Conservation (phyloP, 1,139 yeast genomes). For the Saccharomycopsis phalli region DNA sequence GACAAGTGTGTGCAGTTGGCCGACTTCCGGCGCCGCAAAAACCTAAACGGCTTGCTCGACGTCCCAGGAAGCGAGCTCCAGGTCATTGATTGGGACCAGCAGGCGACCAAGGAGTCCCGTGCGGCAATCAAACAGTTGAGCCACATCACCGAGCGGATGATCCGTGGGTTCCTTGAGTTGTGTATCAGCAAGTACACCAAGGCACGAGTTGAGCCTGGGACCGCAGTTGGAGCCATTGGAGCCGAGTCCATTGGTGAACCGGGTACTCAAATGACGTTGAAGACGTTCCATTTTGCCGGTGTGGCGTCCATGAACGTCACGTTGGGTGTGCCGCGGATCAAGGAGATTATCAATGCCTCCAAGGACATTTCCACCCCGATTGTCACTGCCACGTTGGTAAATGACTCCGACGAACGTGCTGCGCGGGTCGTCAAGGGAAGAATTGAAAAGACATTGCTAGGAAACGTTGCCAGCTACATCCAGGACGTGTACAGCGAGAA, state of each 20-base stretch:
- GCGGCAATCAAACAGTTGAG: slow-evolving; percentile 63
- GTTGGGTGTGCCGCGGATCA: slow-evolving; percentile 97
- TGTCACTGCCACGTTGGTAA: slow-evolving; percentile 87
- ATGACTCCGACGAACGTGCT: slow-evolving; percentile 91
- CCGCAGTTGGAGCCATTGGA: slow-evolving; percentile 99
- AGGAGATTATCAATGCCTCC: slow-evolving; percentile 96
- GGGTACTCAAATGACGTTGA: slow-evolving; percentile 97
- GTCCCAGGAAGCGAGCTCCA: slow-evolving; percentile 35
- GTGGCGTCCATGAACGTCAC: slow-evolving; percentile 99
- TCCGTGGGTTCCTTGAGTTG: slow-evolving; percentile 61
- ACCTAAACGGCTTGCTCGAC: slow-evolving; percentile 36
- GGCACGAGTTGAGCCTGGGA: slow-evolving; percentile 97
- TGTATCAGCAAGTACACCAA: slow-evolving; percentile 77
- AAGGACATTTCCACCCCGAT: slow-evolving; percentile 94
- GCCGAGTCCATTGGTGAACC: slow-evolving; percentile 99
- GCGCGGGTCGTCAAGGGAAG: slow-evolving; percentile 98
- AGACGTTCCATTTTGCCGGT: slow-evolving; percentile 99
- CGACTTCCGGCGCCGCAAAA: slow-evolving; percentile 45
- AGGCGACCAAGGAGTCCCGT: slow-evolving; percentile 20
- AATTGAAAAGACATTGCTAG: slow-evolving; percentile 81
- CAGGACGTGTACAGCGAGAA: slow-evolving; percentile 89
- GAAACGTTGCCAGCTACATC: slow-evolving; percentile 79
- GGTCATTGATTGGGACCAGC: slow-evolving; percentile 40
- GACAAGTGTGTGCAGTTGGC: slow-evolving; percentile 53
- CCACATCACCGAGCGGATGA: slow-evolving; percentile 55